Evolutionary conservation across 75 land plant species (phyloP).

Genomic region (Gnetum montanum): DNA sequence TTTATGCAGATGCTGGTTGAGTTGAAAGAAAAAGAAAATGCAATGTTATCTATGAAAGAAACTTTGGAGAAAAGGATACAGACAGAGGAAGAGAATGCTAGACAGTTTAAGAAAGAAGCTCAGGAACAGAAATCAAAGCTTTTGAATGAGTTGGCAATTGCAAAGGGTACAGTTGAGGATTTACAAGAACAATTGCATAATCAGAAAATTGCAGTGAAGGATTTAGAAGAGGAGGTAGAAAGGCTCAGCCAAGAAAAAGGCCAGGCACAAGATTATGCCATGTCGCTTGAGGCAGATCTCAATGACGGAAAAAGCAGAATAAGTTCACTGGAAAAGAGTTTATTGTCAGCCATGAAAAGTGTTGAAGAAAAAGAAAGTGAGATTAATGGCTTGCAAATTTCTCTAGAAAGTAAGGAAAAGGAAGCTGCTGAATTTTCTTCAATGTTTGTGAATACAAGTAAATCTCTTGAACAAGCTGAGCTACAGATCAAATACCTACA

Average conservation of each 20-base stretch:
- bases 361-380: slow-evolving; percentile 39
- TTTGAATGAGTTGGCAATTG: slow-evolving; percentile 31
- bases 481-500: slow-evolving; percentile 17
- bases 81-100: slow-evolving; percentile 41
- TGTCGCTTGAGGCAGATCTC: slow-evolving; percentile 30
- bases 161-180: slow-evolving; percentile 19
- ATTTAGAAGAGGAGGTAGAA: slow-evolving; percentile 30
- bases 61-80: slow-evolving; percentile 22
- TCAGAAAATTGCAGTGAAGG: slow-evolving; percentile 25
- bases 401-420: slow-evolving; percentile 37
- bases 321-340: slow-evolving; percentile 26
- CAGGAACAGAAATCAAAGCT: slow-evolving; percentile 42
- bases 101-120: slow-evolving; percentile 30
- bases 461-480: slow-evolving; percentile 21
- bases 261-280: slow-evolving; percentile 31
- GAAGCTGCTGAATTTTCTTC: slow-evolving; percentile 19
- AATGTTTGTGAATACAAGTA: slow-evolving; percentile 16
- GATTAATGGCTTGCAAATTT: slow-evolving; percentile 16
- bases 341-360: slow-evolving; percentile 22
- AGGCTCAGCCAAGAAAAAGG: slow-evolving; percentile 21
- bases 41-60: slow-evolving; percentile 21
- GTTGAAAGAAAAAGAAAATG: slow-evolving; percentile 31
- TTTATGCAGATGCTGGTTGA: slow-evolving; percentile 26
- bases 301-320: slow-evolving; percentile 27
- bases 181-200: slow-evolving; percentile 33